Evolutionary conservation across 352 stramenopile species (phyloP).

Genomic region (Phytopythium cucurbitacearum): DNA sequence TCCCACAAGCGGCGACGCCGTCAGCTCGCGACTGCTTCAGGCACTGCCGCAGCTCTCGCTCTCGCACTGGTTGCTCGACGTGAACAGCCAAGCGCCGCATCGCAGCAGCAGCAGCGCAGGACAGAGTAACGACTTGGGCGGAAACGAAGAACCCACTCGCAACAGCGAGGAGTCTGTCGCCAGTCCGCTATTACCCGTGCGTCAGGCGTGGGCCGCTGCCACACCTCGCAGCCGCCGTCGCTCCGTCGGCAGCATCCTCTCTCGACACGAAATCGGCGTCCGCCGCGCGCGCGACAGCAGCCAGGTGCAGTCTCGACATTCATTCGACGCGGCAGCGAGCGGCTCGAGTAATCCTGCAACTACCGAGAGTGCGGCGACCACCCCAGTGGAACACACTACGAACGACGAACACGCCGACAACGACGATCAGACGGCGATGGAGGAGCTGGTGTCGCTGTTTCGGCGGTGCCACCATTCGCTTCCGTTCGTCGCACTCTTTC

Average conservation of each 20-base stretch:
- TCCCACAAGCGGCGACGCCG: constrained; percentile 18
- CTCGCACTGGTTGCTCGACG: constrained; percentile 27
- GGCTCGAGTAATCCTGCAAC: no score
- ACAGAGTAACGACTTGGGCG: no score
- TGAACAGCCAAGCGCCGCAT: constrained; percentile 24
- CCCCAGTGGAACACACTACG: no score
- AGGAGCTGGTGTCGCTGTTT: constrained; percentile 62
- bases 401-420: constrained; percentile 18
- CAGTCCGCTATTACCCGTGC: constrained; percentile 1
- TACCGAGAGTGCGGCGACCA: no score
- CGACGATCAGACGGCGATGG: constrained; percentile 47
- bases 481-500: constrained; percentile 64
- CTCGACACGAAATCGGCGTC: neutral
- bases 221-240: constrained; percentile 1
- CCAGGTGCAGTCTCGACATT: neutral
- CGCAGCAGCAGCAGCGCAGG: no score
- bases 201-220: neutral
- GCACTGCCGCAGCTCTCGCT: constrained; percentile 24
- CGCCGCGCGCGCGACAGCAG: neutral
- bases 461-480: constrained; percentile 69
- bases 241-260: neutral
- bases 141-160: no score
- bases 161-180: constrained; percentile 13
- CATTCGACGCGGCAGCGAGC: no score
- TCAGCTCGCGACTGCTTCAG: constrained; percentile 27